Evolutionary conservation across 2,329 filamentous ascomycete species (phyloP).

Genomic region (Epichloe amarillans): DNA sequence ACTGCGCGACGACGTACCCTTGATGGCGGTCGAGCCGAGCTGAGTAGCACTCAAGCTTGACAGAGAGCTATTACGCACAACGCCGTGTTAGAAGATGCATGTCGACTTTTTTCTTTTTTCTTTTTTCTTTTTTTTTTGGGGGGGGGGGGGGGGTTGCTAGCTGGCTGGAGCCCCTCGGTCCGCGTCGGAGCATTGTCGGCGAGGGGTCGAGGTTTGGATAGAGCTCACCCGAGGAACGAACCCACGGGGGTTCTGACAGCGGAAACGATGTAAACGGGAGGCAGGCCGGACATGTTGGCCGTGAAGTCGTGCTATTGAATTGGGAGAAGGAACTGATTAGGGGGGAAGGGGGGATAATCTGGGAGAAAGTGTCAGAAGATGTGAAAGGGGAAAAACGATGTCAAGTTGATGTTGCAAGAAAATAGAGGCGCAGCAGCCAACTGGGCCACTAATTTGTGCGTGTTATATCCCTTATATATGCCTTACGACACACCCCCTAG

Average conservation of each 20-base stretch:
- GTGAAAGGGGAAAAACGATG: neutral
- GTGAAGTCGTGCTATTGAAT: neutral
- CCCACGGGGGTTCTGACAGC: constrained; percentile 82
- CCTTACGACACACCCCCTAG: too few species aligned
- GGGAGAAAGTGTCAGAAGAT: constrained; percentile 1
- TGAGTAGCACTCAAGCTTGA: constrained; percentile 77
- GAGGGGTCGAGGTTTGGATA: neutral
- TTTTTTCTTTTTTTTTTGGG: too few species aligned
- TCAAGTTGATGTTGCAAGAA: too few species aligned
- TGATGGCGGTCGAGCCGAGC: constrained; percentile 84
- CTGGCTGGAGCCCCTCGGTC: neutral
- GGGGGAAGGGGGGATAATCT: neutral
- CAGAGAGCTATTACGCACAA: constrained; percentile 56
- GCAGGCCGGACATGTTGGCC: constrained; percentile 56
- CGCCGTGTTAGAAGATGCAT: neutral
- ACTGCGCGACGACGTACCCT: constrained; percentile 42
- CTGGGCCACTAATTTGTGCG: too few species aligned
- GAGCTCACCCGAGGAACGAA: constrained; percentile 73
- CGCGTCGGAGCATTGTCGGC: constrained; percentile 1
- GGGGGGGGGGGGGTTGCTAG: too few species aligned
- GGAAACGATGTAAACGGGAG: constrained; percentile 92
- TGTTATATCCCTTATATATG: too few species aligned
- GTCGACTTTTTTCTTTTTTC: neutral
- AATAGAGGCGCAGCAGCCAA: too few species aligned
- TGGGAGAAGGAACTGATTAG: constrained; percentile 5